Conservation (phyloP, 768 basidiomycete genomes). For the Pleurotus citrinopileatus region DNA sequence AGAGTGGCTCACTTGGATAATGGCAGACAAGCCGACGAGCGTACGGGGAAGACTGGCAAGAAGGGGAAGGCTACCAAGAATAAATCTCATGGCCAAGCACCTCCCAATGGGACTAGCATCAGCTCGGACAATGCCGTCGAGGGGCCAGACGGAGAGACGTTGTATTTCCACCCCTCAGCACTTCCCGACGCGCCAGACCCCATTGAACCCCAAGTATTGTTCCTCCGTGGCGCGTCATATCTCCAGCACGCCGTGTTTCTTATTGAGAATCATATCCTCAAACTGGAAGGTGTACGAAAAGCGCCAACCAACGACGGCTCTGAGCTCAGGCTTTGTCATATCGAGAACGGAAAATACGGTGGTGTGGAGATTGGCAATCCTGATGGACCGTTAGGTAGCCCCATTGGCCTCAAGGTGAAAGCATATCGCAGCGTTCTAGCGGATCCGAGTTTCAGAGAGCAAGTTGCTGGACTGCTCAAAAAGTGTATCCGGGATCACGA, state of each 20-base stretch:
- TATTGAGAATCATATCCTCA: conserved; percentile 70
- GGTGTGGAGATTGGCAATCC: conserved; percentile 83
- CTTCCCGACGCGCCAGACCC: conserved; percentile 81
- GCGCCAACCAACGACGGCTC: conserved; percentile 59
- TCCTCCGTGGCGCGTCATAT: conserved; percentile 81
- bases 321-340: conserved; percentile 74
- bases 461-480: conserved; percentile 55
- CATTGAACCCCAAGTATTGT: conserved; percentile 80
- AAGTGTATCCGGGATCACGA: conserved; percentile 85
- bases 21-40: conserved; percentile 30
- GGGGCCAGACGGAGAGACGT: conserved; percentile 48
- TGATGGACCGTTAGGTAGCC: conserved; percentile 69
- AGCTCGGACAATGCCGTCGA: conserved; percentile 41
- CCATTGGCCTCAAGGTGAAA: conserved; percentile 52
- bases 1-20: conserved; percentile 42
- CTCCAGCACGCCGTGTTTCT: conserved; percentile 75
- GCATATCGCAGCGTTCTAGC: conserved; percentile 65
- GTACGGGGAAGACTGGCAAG: conserved; percentile 39
- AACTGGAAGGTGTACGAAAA: conserved; percentile 68
- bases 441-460: conserved; percentile 54
- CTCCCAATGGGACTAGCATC: conserved; percentile 62
- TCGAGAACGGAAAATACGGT: conserved; percentile 76
- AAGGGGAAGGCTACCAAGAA: conserved; percentile 49
- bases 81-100: conserved; percentile 60
- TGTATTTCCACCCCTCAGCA: conserved; percentile 67